These are phyloP conservation scores for Debaryomyces tyrocola DNA, from an alignment of 805 yeast species.

Conservation along the genomic window DNA sequence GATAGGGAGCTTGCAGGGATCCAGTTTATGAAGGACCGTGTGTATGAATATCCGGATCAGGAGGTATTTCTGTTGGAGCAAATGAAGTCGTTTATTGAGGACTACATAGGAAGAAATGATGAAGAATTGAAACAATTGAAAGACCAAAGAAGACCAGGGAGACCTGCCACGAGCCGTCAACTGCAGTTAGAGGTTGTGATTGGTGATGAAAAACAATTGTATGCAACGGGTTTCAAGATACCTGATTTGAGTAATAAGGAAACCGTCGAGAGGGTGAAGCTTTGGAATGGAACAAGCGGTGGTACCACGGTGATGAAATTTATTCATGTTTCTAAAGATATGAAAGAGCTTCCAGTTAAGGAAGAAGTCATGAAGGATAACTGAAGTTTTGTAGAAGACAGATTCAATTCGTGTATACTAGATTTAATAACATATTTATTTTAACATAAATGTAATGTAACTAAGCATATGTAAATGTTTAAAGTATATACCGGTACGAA, in stretches of 20 bases:
- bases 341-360: conserved; percentile 22
- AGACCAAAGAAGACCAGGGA: conserved; percentile 73
- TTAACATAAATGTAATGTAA: no score
- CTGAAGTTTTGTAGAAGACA: not conserved
- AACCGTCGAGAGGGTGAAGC: conserved; percentile 59
- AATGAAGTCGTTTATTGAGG: conserved; percentile 57
- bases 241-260: conserved; percentile 69
- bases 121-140: conserved; percentile 69
- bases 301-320: conserved; percentile 65
- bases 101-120: conserved; percentile 67
- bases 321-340: conserved; percentile 32
- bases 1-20: conserved; percentile 60
- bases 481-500: no score
- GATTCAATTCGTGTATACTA: not conserved
- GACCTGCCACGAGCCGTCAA: conserved; percentile 78
- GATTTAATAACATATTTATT: not conserved
- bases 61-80: conserved; percentile 54
- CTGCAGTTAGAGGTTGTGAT: conserved; percentile 60
- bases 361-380: conserved; percentile 9
- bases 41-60: conserved; percentile 27
- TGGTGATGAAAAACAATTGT: conserved; percentile 62
- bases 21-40: conserved; percentile 45
- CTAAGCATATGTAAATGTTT: no score
- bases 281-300: conserved; percentile 85
- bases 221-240: conserved; percentile 62